These are phyloP conservation scores for Hibiscus trionum DNA, from an alignment of 345 rosid species.

Conservation along the genomic window DNA sequence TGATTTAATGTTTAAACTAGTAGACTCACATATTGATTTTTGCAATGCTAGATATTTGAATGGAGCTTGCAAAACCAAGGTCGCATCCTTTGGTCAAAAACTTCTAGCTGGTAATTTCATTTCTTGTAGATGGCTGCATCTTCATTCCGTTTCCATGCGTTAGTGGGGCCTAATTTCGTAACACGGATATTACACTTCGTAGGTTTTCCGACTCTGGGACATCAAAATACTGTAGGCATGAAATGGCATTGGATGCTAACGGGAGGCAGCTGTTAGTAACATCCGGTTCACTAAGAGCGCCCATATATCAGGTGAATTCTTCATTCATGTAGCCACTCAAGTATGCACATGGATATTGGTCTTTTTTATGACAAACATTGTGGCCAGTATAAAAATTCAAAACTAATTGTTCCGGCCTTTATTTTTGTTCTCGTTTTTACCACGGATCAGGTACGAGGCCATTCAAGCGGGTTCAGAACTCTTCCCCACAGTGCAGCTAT, in stretches of 20 bases:
- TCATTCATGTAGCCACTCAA: no score
- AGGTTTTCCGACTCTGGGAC: constrained; percentile 32
- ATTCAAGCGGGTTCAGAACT: constrained; percentile 44
- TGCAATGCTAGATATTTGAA: constrained; percentile 42
- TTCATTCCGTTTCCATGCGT: neutral
- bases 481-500: constrained; percentile 58
- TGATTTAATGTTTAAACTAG: neutral
- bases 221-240: constrained; percentile 31
- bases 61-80: constrained; percentile 85
- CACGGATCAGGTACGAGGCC: constrained; percentile 42
- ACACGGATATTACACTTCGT: neutral
- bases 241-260: constrained; percentile 56
- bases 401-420: neutral
- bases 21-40: constrained; percentile 12
- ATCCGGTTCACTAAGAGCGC: constrained; percentile 50
- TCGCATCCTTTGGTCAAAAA: constrained; percentile 61
- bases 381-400: neutral
- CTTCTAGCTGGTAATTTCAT: constrained; percentile 39
- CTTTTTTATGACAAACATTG: neutral
- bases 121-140: neutral
- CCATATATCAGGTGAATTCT: constrained; percentile 45
- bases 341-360: neutral
- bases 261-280: constrained; percentile 48
- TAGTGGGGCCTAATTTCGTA: neutral
- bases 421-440: neutral